Conservation (phyloP, 1,284 basidiomycete species). For the Microbotryum violaceum region DNA sequence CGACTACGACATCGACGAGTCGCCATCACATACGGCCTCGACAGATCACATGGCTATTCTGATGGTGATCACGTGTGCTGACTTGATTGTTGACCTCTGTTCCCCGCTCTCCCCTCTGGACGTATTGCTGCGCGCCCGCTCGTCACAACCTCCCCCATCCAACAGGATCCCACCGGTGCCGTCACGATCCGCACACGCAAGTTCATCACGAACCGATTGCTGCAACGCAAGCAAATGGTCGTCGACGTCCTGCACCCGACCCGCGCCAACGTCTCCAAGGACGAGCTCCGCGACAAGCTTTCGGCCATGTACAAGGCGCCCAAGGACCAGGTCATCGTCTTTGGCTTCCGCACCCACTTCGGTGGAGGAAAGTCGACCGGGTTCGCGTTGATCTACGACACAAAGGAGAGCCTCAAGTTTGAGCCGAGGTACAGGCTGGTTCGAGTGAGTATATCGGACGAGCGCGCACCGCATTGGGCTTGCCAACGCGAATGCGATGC, state of each 20-base stretch:
- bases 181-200: constrained; percentile 97
- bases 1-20: no score
- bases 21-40: no score
- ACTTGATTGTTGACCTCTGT: no score
- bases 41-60: no score
- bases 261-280: constrained; percentile 88
- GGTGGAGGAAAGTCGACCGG: constrained; percentile 98
- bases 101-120: no score
- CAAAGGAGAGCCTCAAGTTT: constrained; percentile 88
- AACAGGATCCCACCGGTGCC: constrained; percentile 55
- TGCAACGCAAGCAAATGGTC: constrained; percentile 62
- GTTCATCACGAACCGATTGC: constrained; percentile 98
- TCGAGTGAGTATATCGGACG: constrained; percentile 57
- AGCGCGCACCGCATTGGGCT: background rate
- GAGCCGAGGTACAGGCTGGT: constrained; percentile 95
- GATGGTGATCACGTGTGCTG: no score
- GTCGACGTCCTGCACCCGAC: constrained; percentile 60
- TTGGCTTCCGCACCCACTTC: constrained; percentile 73
- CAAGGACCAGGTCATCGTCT: constrained; percentile 55
- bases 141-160: background rate
- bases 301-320: constrained; percentile 59
- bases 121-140: no score
- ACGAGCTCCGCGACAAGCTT: constrained; percentile 89
- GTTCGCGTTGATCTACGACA: constrained; percentile 88
- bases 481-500: background rate